Percentiles rank a stretch among this genome's conserved stretches.
Conservation (phyloP, 139 green algal species). For the Pseudopediastrum boryanum region DNA sequence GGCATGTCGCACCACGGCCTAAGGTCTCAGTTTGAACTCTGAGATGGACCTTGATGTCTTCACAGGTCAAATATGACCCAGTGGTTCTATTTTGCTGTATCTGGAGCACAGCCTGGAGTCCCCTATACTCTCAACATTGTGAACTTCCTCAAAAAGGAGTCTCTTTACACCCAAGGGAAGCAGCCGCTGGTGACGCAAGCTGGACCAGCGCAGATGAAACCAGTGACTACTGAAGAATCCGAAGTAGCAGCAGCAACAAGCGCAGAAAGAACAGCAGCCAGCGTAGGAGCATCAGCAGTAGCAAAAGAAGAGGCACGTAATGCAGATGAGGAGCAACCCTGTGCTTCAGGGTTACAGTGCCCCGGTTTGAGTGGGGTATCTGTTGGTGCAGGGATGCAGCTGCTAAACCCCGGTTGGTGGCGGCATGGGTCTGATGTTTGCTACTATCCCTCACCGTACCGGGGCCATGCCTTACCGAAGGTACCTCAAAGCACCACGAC, state of each 20-base stretch:
- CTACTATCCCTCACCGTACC: conserved; percentile 27
- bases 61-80: too few species aligned
- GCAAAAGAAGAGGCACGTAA: not conserved
- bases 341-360: not conserved
- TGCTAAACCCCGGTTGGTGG: not conserved
- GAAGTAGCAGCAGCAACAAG: not conserved
- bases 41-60: too few species aligned
- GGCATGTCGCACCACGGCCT: too few species aligned
- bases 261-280: not conserved
- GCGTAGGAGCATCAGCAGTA: not conserved
- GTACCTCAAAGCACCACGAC: too few species aligned
- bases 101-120: conserved; percentile 34
- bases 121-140: conserved; percentile 72
- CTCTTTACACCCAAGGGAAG: conserved; percentile 49
- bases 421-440: conserved; percentile 7
- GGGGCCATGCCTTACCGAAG: too few species aligned
- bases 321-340: not conserved
- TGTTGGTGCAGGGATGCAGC: too few species aligned
- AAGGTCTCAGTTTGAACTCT: too few species aligned
- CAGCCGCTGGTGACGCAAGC: conserved; percentile 51
- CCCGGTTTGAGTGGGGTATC: too few species aligned
- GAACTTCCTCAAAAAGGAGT: conserved; percentile 62
- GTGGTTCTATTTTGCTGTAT: conserved; percentile 66
- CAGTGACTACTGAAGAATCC: not conserved
- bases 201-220: not conserved